Conservation (phyloP, 2,329 filamentous ascomycete genomes). For the Aspergillus hiratsukae region DNA sequence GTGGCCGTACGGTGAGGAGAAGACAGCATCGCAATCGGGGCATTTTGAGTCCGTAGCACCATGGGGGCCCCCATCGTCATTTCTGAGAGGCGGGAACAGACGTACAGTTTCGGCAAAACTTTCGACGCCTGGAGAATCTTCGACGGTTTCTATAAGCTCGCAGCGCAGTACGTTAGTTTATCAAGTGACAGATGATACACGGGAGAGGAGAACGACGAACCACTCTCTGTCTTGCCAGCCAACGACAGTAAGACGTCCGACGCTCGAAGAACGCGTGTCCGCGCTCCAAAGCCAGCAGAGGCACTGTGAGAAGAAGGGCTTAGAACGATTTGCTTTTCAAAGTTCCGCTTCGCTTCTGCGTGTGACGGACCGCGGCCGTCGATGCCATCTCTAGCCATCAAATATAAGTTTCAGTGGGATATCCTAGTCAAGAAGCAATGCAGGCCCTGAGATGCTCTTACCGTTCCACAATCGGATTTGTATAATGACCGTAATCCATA, state of each 20-base stretch:
- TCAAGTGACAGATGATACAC: neutral
- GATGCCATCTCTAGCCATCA: conserved; percentile 9
- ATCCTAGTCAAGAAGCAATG: neutral
- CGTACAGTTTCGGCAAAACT: conserved; percentile 25
- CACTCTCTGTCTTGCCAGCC: conserved; percentile 14
- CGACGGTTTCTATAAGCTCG: conserved; percentile 5
- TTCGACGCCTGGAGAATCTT: conserved; percentile 15
- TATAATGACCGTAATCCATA: conserved; percentile 10
- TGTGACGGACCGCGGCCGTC: conserved; percentile 2
- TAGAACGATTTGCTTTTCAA: conserved; percentile 17
- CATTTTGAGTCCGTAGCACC: conserved; percentile 21
- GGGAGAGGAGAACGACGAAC: too few relatives aligned
- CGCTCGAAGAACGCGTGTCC: conserved; percentile 17
- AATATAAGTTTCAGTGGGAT: conserved; percentile 1
- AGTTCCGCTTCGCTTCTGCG: conserved; percentile 10
- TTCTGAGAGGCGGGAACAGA: conserved; percentile 22
- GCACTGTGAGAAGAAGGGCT: conserved; percentile 9
- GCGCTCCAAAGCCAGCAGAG: conserved; percentile 11
- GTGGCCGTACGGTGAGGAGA: conserved; percentile 23
- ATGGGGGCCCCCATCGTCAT: conserved; percentile 19
- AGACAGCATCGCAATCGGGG: conserved; percentile 27
- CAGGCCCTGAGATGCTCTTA: conserved; percentile 4
- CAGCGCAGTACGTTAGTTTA: conserved; percentile 2
- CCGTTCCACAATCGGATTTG: conserved; percentile 7
- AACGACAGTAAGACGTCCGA: conserved; percentile 21